These are phyloP conservation scores for Cercophora samala DNA, from an alignment of 495 filamentous ascomycete genomes.

Conservation along the genomic window DNA sequence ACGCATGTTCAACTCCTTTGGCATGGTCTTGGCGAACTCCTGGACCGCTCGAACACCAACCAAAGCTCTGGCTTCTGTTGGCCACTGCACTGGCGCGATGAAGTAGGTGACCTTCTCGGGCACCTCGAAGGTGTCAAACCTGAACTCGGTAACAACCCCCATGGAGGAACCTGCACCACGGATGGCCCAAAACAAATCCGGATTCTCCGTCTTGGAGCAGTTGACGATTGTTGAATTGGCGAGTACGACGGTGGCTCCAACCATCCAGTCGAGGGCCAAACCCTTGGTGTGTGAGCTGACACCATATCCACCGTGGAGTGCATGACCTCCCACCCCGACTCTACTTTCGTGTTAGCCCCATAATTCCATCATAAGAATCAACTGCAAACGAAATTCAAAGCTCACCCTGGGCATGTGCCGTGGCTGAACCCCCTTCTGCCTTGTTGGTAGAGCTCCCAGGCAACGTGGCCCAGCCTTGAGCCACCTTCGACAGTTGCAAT, in stretches of 20 bases:
- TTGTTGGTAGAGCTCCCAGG: slow-evolving; percentile 41
- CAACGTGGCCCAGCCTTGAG: slow-evolving; percentile 42
- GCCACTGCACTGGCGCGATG: slow-evolving; percentile 35
- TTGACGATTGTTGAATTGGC: slow-evolving; percentile 43
- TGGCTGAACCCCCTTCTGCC: slow-evolving; percentile 45
- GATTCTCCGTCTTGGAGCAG: slow-evolving; percentile 40
- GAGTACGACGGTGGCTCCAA: slow-evolving; percentile 42
- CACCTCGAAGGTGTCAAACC: slow-evolving; percentile 43
- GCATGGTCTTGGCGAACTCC: slow-evolving; percentile 42
- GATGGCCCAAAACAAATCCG: slow-evolving; percentile 48
- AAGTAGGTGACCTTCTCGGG: slow-evolving; percentile 44
- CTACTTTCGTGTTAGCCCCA: slow-evolving; percentile 23
- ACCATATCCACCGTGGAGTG: slow-evolving; percentile 45
- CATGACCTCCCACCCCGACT: slow-evolving; percentile 44
- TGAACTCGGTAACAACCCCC: slow-evolving; percentile 43
- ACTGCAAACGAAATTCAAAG: background rate
- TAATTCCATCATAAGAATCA: background rate
- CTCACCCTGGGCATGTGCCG: slow-evolving; percentile 46
- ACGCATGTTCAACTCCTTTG: slow-evolving; percentile 45
- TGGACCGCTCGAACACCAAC: slow-evolving; percentile 37
- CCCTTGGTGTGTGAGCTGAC: slow-evolving; percentile 46
- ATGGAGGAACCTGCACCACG: slow-evolving; percentile 44
- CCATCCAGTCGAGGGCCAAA: slow-evolving; percentile 44
- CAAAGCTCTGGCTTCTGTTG: slow-evolving; percentile 23
- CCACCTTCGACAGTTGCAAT: slow-evolving; percentile 43